Percentiles rank a stretch among this genome's conserved stretches.
phyloP scores from a whole-genome alignment of 148 eudicot species.

The Pharnaceum exiguum region DNA sequence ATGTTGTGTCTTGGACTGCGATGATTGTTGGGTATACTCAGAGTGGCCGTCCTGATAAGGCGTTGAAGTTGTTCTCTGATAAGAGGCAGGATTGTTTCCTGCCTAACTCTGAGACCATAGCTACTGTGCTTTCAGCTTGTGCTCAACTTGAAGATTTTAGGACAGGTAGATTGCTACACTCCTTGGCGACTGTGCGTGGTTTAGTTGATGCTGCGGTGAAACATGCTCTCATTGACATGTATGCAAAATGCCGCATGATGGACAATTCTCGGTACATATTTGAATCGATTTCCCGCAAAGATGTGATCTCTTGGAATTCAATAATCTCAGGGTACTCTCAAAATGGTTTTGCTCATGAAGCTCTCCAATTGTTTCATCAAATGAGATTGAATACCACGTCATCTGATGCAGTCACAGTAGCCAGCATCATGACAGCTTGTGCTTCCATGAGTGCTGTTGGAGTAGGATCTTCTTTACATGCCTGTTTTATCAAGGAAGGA shows the following conservation, averaged over 20 bases:
- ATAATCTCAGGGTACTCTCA: conserved; percentile 69
- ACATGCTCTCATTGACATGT: conserved; percentile 83
- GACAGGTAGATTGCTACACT: conserved; percentile 55
- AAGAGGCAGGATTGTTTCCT: conserved; percentile 30
- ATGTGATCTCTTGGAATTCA: conserved; percentile 71
- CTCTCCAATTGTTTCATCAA: conserved; percentile 46
- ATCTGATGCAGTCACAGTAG: conserved; percentile 66
- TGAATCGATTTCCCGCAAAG: conserved; percentile 40
- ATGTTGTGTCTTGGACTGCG: conserved; percentile 79
- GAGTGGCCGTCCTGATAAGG: conserved; percentile 43
- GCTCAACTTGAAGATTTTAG: conserved; percentile 38
- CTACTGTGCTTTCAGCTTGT: conserved; percentile 75
- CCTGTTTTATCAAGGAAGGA: conserved; percentile 47
- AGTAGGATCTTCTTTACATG: conserved; percentile 64
- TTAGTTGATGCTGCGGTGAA: conserved; percentile 43
- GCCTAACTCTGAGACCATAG: conserved; percentile 55
- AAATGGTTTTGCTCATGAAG: conserved; percentile 42
- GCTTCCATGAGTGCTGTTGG: conserved; percentile 44
- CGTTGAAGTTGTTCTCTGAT: conserved; percentile 54
- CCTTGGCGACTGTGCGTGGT: conserved; percentile 49
- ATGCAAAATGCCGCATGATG: conserved; percentile 53
- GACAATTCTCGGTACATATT: conserved; percentile 46
- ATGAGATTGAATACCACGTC: conserved; percentile 44
- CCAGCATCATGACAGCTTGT: conserved; percentile 59
- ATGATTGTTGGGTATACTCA: conserved; percentile 83